Conservation (phyloP, 2,329 filamentous ascomycete species). For the Claviceps sp. region DNA sequence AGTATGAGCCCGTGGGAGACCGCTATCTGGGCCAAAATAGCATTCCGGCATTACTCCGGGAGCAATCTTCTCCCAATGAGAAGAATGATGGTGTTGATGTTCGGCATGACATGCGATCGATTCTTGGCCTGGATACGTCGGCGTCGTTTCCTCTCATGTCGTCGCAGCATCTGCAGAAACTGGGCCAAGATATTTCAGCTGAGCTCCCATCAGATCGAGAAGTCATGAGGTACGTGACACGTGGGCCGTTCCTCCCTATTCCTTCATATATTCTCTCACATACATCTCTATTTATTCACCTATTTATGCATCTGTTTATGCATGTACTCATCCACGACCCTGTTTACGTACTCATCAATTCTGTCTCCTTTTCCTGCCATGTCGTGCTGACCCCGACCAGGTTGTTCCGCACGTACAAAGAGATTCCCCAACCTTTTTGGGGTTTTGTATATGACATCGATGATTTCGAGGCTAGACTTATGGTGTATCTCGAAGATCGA, state of each 20-base stretch:
- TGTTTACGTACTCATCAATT: no score
- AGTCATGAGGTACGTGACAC: slow-evolving; percentile 46
- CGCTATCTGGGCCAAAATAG: slow-evolving; percentile 55
- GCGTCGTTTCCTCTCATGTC: slow-evolving; percentile 57
- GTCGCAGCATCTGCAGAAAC: slow-evolving; percentile 42
- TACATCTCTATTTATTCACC: no score
- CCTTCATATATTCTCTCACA: no score
- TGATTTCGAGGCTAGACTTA: slow-evolving; percentile 49
- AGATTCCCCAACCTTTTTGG: slow-evolving; percentile 55
- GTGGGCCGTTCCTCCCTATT: not conserved
- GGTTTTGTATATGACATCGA: slow-evolving; percentile 54
- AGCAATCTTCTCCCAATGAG: slow-evolving; percentile 42
- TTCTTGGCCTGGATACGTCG: slow-evolving; percentile 51
- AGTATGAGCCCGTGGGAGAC: slow-evolving; percentile 41
- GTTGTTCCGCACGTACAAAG: slow-evolving; percentile 52
- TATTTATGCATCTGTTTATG: no score
- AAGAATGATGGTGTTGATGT: slow-evolving; percentile 42
- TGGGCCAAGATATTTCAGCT: slow-evolving; percentile 46
- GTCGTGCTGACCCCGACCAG: slow-evolving; percentile 19
- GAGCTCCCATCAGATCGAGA: slow-evolving; percentile 52
- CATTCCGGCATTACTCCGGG: slow-evolving; percentile 50
- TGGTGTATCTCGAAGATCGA: slow-evolving; percentile 51
- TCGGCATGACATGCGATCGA: slow-evolving; percentile 51
- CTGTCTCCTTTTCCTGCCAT: not conserved
- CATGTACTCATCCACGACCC: no score